Base-by-base conservation (phyloP, 2,329 filamentous ascomycete species). In the Cylindrodendrum hubeiense region DNA sequence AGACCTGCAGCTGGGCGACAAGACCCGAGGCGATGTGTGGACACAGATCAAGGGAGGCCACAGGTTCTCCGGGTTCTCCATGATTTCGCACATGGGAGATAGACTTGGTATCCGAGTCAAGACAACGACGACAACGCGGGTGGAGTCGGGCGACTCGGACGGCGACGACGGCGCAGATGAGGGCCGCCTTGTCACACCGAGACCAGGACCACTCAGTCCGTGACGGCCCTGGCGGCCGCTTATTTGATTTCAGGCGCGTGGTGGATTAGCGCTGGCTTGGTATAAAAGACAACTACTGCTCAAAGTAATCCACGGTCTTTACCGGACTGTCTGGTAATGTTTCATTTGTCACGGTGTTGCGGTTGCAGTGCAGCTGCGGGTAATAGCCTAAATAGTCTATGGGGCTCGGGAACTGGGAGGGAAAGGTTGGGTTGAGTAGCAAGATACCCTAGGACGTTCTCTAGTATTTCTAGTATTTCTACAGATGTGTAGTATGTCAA, bases 41-140 rank as follows among this genome's bases (percentile, higher is more conserved):
- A 79, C 77, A 28, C 69, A 79, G 24, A 78, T 79, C 28, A 66
- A 74, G 19, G 71, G 68, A 22, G 71, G 71, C 0, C 69, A 69
- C 8, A 69, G 71, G 13, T 72, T 60, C 12, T 65, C 62, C 4
- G 39, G 56, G 21, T 56, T 72, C 52, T 74, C 71, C 2, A 69
- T 72, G 58, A 71, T 74, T 12, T 74, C 71, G 1, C 67, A 71
- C 17, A 28, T 69, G 8, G 69, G 67, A 9, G 71, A 67, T 17
- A 61, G 43, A 22, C 63, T 71, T 30, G 72, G 72, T 2, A 74
- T 74, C 1, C 68, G 67, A 6, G 72, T 74, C 22, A 73, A 69
- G 54, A 74, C 72, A 10, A 70, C 60, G 17, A 74, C 71, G 22
- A 65, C 66, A 1, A 68, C 64, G 1, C 47, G 47, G 2, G 44